Evolutionary conservation across 2,329 filamentous ascomycete genomes (phyloP).

Genomic region (Pyrenochaeta sp.): DNA sequence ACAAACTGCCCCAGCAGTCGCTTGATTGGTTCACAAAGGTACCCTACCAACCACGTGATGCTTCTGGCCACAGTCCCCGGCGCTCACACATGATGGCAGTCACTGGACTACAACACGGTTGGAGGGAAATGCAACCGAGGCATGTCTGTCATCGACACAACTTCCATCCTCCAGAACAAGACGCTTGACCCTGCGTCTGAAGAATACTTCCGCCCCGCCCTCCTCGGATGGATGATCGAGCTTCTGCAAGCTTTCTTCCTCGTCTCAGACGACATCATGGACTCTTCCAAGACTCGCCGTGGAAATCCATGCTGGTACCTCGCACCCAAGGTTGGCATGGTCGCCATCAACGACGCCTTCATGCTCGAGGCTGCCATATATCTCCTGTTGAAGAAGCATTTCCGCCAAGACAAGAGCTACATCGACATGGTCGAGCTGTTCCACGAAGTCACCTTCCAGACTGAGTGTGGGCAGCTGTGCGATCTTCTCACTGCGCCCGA

Average conservation of each 20-base stretch:
- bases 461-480: conserved; percentile 92
- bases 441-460: conserved; percentile 93
- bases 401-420: conserved; percentile 86
- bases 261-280: conserved; percentile 99
- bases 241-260: conserved; percentile 99
- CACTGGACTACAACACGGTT: conserved; percentile 82
- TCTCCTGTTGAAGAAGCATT: conserved; percentile 90
- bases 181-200: conserved; percentile 72
- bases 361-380: conserved; percentile 94
- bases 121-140: conserved; percentile 99
- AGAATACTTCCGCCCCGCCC: conserved; percentile 87
- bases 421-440: conserved; percentile 94
- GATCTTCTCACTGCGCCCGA: conserved; percentile 96
- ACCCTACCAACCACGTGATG: conserved; percentile 14
- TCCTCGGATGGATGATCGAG: conserved; percentile 97
- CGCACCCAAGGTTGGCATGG: conserved; percentile 86
- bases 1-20: conserved; percentile 83
- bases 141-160: conserved; percentile 95
- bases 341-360: conserved; percentile 98
- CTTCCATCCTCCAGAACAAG: conserved; percentile 77
- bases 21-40: conserved; percentile 89
- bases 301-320: conserved; percentile 97
- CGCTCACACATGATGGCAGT: conserved; percentile 60
- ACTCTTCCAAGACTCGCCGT: conserved; percentile 90
- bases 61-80: conserved; percentile 5